Percentiles rank a stretch among this genome's conserved stretches.
Conservation (phyloP, 2,329 filamentous ascomycete genomes). For the Ploettnerulaceae sp. region DNA sequence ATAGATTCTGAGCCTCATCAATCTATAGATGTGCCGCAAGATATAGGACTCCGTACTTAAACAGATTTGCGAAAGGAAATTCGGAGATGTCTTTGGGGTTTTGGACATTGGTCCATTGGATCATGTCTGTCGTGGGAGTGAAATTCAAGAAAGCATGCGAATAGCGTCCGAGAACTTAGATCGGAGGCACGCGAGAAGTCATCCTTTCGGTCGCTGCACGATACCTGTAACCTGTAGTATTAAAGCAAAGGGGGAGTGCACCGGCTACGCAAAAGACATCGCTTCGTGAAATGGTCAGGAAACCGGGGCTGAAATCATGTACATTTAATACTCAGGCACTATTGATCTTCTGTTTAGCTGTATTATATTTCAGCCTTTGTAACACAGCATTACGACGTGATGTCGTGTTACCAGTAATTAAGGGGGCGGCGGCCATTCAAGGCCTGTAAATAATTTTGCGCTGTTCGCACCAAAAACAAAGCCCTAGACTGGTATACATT, state of each 20-base stretch:
- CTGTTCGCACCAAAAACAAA: too few relatives aligned
- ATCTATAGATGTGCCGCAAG: too few relatives aligned
- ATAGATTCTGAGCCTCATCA: too few relatives aligned
- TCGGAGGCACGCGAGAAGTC: constrained; percentile 43
- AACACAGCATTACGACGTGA: too few relatives aligned
- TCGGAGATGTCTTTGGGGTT: constrained; percentile 40
- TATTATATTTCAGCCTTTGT: too few relatives aligned
- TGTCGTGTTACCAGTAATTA: too few relatives aligned
- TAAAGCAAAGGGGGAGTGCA: not conserved
- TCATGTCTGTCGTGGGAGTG: constrained; percentile 36
- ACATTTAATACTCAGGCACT: too few relatives aligned
- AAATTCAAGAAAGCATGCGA: constrained; percentile 42
- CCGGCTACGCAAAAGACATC: not conserved
- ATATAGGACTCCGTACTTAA: constrained; percentile 36
- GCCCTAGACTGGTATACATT: too few relatives aligned
- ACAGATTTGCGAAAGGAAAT: constrained; percentile 36
- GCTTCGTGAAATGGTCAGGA: not conserved
- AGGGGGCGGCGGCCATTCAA: too few relatives aligned
- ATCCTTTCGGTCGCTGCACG: constrained; percentile 23
- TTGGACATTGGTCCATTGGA: constrained; percentile 37
- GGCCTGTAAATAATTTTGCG: too few relatives aligned
- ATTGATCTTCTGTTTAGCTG: too few relatives aligned
- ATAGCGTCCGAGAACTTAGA: constrained; percentile 41
- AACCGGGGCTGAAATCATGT: too few relatives aligned
- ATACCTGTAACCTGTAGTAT: not conserved